A percentile compares a stretch with the other conserved stretches of the same genome.
Evolutionary conservation across 257 asterid species (phyloP).

Genomic region (Sherardia arvensis): DNA sequence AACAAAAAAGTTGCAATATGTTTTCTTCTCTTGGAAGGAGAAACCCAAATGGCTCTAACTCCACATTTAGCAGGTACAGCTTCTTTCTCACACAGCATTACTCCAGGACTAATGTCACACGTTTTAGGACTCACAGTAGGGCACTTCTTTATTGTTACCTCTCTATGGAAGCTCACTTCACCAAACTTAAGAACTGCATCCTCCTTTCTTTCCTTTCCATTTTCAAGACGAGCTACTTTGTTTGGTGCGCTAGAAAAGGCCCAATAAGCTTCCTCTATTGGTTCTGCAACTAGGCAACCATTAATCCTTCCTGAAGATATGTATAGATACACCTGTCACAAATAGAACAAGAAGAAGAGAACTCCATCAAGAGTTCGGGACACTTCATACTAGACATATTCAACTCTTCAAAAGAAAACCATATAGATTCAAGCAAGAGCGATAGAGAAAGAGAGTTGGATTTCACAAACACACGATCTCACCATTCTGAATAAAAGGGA

Average conservation of each 20-base stretch:
- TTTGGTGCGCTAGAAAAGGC: conserved; percentile 28
- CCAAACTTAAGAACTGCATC: conserved; percentile 61
- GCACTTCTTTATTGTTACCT: conserved; percentile 34
- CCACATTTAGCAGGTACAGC: conserved; percentile 66
- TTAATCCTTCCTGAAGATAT: conserved; percentile 52
- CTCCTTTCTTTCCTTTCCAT: conserved; percentile 24
- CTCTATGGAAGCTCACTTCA: conserved; percentile 53
- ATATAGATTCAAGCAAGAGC: too few relatives aligned
- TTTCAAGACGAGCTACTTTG: conserved; percentile 1
- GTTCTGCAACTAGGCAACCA: conserved; percentile 66
- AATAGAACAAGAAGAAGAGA: conserved; percentile 5
- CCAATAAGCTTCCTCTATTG: conserved; percentile 49
- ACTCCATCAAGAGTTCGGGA: neutral
- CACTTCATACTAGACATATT: neutral
- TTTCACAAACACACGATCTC: neutral
- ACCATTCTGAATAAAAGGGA: neutral
- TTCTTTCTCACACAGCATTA: conserved; percentile 38
- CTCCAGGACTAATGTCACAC: conserved; percentile 33
- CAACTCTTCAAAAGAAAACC: neutral
- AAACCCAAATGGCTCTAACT: conserved; percentile 85
- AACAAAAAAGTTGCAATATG: conserved; percentile 57
- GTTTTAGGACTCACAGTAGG: conserved; percentile 16
- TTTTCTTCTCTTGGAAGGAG: conserved; percentile 71
- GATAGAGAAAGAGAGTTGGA: neutral
- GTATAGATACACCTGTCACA: conserved; percentile 56